phyloP scores from a whole-genome alignment of 306 rosid genomes.

The Quercus suber region DNA sequence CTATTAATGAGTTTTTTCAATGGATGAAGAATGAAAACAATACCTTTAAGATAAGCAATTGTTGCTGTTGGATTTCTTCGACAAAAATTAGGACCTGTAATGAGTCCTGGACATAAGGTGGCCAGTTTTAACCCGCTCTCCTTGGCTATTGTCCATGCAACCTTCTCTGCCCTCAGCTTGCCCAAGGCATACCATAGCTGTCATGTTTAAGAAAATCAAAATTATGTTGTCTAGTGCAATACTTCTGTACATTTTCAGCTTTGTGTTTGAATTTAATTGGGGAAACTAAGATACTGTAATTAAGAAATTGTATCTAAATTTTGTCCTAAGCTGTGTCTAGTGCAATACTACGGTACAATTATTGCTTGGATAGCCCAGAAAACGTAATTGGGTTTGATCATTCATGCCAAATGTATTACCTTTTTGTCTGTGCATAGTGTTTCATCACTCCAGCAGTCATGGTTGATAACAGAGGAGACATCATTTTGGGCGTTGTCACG shows the following conservation, averaged over 20 bases:
- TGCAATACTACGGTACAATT: too few relatives aligned
- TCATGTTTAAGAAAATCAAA: not conserved
- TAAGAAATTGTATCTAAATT: too few relatives aligned
- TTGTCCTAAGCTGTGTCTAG: too few relatives aligned
- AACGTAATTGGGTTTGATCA: too few relatives aligned
- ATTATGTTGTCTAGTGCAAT: not conserved
- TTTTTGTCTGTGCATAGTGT: constrained; percentile 59
- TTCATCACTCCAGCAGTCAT: constrained; percentile 66
- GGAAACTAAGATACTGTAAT: too few relatives aligned
- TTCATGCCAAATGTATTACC: constrained; percentile 29
- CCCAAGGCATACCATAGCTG: constrained; percentile 96
- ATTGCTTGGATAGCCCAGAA: not conserved
- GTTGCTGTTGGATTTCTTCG: constrained; percentile 66
- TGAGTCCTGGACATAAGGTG: constrained; percentile 72
- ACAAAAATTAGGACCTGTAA: constrained; percentile 63
- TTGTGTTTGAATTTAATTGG: too few relatives aligned
- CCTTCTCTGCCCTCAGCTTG: constrained; percentile 72
- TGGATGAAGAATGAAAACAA: not conserved
- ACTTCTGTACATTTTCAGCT: too few relatives aligned
- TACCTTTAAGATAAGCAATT: constrained; percentile 91
- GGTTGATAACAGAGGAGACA: constrained; percentile 38
- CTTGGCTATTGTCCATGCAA: constrained; percentile 77
- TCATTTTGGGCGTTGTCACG: constrained; percentile 28
- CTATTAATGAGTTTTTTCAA: too few relatives aligned
- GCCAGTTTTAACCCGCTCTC: constrained; percentile 60